Evolutionary conservation across 495 filamentous ascomycete genomes (phyloP).

Genomic region (Penicillium canescens): DNA sequence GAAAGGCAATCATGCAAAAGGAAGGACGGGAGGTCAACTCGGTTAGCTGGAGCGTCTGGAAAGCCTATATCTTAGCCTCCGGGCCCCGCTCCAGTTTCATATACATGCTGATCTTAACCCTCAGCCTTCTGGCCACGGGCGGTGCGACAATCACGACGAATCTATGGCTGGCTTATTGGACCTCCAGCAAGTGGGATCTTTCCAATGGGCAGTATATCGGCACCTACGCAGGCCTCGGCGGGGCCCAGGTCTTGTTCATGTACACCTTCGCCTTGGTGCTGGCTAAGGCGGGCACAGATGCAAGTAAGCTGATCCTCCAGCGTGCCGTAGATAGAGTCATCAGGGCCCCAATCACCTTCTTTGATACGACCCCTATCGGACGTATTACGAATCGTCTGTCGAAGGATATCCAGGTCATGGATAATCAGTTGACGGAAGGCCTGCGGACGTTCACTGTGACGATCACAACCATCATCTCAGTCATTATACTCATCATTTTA

Average conservation of each 20-base stretch:
- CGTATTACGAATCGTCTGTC: slow-evolving; percentile 96
- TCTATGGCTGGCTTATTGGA: slow-evolving; percentile 94
- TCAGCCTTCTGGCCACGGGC: slow-evolving; percentile 72
- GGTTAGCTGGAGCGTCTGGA: slow-evolving; percentile 82
- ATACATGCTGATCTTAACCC: slow-evolving; percentile 61
- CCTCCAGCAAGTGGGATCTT: slow-evolving; percentile 62
- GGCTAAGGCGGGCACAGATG: slow-evolving; percentile 61
- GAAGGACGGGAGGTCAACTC: slow-evolving; percentile 81
- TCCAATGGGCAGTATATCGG: slow-evolving; percentile 76
- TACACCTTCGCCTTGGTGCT: slow-evolving; percentile 75
- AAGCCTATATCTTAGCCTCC: slow-evolving; percentile 75
- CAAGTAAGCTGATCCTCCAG: slow-evolving; percentile 78
- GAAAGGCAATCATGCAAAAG: slow-evolving; percentile 75
- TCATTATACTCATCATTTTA: slow-evolving; percentile 84
- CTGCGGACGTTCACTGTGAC: slow-evolving; percentile 94
- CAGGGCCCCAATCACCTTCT: slow-evolving; percentile 93
- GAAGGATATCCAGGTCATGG: slow-evolving; percentile 93
- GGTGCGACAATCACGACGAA: slow-evolving; percentile 85
- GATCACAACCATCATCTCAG: slow-evolving; percentile 71
- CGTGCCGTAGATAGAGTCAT: slow-evolving; percentile 79
- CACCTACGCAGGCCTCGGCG: slow-evolving; percentile 77
- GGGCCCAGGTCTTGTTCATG: slow-evolving; percentile 71
- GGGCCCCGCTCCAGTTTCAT: slow-evolving; percentile 77
- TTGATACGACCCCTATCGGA: slow-evolving; percentile 95
- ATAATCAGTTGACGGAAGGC: slow-evolving; percentile 85